These are phyloP conservation scores for Gypsophila paniculata DNA, from an alignment of 179 eudicot genomes.

Conservation along the genomic window DNA sequence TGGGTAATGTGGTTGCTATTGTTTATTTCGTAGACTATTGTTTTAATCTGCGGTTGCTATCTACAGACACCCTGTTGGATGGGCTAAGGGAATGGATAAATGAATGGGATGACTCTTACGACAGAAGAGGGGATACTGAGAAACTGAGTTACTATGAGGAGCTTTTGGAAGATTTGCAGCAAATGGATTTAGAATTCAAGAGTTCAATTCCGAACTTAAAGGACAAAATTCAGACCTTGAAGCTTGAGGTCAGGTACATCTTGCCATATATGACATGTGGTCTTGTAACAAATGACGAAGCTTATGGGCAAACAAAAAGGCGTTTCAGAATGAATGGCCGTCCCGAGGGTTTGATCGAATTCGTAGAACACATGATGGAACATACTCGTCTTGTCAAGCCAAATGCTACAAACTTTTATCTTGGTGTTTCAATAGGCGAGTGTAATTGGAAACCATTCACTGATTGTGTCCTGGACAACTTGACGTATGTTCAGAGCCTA, in stretches of 20 bases:
- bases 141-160: neutral
- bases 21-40: too few relatives aligned
- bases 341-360: neutral
- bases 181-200: neutral
- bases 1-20: too few relatives aligned
- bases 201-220: neutral
- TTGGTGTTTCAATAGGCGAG: neutral
- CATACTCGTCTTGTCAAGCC: constrained; percentile 1
- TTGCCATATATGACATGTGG: neutral
- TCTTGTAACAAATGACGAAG: neutral
- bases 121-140: neutral
- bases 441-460: neutral
- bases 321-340: neutral
- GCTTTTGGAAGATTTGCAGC: constrained; percentile 1
- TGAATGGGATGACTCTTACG: neutral
- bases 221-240: neutral
- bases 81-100: too few relatives aligned
- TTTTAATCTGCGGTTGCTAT: neutral
- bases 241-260: constrained; percentile 11
- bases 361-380: neutral
- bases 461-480: constrained; percentile 8
- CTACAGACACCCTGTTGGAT: too few relatives aligned
- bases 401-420: constrained; percentile 2
- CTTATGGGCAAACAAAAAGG: neutral
- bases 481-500: neutral